Evolutionary conservation across 140 eudicot genomes (phyloP).

Genomic region (Ambrosia hybrid): DNA sequence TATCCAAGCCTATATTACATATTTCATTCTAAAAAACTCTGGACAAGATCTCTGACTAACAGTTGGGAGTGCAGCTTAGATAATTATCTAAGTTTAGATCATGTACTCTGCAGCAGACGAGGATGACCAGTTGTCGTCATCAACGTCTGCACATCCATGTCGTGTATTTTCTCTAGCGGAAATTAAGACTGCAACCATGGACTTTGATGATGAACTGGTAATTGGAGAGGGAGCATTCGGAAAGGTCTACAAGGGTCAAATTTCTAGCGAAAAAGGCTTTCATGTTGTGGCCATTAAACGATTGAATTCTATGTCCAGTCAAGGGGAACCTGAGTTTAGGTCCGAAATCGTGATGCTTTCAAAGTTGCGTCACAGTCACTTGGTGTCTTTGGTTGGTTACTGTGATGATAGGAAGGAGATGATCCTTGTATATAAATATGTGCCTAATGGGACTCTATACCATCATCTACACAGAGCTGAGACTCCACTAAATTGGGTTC

Average conservation of each 20-base stretch:
- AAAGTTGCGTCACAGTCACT: not conserved
- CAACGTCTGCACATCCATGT: too few species aligned
- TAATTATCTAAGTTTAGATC: too few species aligned
- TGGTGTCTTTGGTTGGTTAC: too few species aligned
- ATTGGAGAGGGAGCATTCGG: not conserved
- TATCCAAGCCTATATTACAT: too few species aligned
- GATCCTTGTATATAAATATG: not conserved
- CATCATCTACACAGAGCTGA: not conserved
- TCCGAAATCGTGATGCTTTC: not conserved
- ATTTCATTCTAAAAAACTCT: too few species aligned
- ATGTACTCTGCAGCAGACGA: too few species aligned
- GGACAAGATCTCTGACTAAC: too few species aligned
- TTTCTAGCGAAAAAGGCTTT: not conserved
- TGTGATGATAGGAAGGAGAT: constrained; percentile 1
- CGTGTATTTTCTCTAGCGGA: too few species aligned
- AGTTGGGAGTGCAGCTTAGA: too few species aligned
- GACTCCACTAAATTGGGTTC: not conserved
- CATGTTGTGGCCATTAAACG: not conserved
- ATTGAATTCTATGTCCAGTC: not conserved
- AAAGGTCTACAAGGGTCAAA: not conserved
- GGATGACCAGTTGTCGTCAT: too few species aligned
- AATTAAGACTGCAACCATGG: too few species aligned
- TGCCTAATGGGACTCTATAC: not conserved
- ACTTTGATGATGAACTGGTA: not conserved
- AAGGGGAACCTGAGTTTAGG: not conserved